phyloP scores from a whole-genome alignment of 2,329 filamentous ascomycete genomes.

The Fusarium gaditjirri region DNA sequence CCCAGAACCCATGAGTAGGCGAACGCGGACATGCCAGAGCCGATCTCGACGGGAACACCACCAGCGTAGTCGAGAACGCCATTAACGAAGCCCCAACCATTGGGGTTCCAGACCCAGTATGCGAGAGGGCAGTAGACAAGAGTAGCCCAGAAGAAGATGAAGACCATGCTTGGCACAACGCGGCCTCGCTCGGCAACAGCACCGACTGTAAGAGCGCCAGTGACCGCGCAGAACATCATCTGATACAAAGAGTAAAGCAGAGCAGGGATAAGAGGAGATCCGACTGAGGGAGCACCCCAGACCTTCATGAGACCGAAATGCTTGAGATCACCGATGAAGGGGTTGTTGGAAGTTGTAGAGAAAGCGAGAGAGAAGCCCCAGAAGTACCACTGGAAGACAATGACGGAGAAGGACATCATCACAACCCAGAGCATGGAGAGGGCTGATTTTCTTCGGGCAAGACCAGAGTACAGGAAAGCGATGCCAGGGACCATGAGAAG shows the following conservation, averaged over 20 bases:
- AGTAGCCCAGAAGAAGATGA: slow-evolving; percentile 95
- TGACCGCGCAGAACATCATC: slow-evolving; percentile 98
- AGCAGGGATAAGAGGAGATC: slow-evolving; percentile 87
- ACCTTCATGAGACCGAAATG: slow-evolving; percentile 92
- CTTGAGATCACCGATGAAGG: slow-evolving; percentile 89
- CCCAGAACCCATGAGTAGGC: slow-evolving; percentile 97
- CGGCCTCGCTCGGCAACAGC: slow-evolving; percentile 94
- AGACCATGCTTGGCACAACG: slow-evolving; percentile 92
- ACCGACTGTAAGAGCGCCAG: slow-evolving; percentile 89
- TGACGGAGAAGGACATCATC: slow-evolving; percentile 91
- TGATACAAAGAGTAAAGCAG: slow-evolving; percentile 96
- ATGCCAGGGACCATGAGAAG: slow-evolving; percentile 97
- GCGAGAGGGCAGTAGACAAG: slow-evolving; percentile 96
- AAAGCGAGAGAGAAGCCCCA: slow-evolving; percentile 98
- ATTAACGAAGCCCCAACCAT: slow-evolving; percentile 91
- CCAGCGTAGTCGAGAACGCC: slow-evolving; percentile 97
- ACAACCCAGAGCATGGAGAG: slow-evolving; percentile 97
- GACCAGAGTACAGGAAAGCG: slow-evolving; percentile 95
- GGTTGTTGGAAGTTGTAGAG: slow-evolving; percentile 81
- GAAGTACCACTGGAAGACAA: slow-evolving; percentile 99
- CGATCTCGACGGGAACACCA: slow-evolving; percentile 96
- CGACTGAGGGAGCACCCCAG: slow-evolving; percentile 84
- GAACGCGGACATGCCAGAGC: slow-evolving; percentile 89
- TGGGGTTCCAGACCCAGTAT: slow-evolving; percentile 96
- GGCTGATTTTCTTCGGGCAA: slow-evolving; percentile 97